These are phyloP conservation scores for Paecilomyces variotii DNA, from an alignment of 2,329 filamentous ascomycete genomes.

Conservation along the genomic window DNA sequence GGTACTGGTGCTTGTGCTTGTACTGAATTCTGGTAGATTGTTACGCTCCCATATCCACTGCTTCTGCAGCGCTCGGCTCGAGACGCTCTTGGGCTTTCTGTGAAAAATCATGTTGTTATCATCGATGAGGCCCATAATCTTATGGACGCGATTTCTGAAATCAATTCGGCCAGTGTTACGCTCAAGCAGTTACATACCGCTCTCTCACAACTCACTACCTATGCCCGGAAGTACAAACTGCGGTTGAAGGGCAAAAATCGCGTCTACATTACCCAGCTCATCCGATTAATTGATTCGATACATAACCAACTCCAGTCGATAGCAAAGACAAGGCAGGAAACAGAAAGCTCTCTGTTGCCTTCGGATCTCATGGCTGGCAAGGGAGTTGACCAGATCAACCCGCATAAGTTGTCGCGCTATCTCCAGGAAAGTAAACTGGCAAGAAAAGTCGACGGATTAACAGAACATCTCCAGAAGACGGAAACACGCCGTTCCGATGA, in stretches of 20 bases:
- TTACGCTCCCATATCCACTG: slow-evolving; percentile 87
- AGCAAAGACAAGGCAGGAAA: slow-evolving; percentile 27
- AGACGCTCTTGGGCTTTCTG: slow-evolving; percentile 75
- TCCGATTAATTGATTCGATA: slow-evolving; percentile 74
- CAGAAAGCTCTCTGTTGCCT: slow-evolving; percentile 62
- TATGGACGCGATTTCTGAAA: slow-evolving; percentile 85
- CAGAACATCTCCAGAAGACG: slow-evolving; percentile 51
- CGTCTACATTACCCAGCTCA: slow-evolving; percentile 81
- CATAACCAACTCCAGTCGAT: slow-evolving; percentile 57
- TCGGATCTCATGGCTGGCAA: slow-evolving; percentile 70
- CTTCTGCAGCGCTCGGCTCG: slow-evolving; percentile 79
- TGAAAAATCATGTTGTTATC: slow-evolving; percentile 85
- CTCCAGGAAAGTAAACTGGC: slow-evolving; percentile 87
- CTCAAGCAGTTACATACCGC: slow-evolving; percentile 65
- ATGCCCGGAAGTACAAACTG: slow-evolving; percentile 81
- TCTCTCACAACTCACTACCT: slow-evolving; percentile 67
- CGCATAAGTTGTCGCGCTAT: slow-evolving; percentile 80
- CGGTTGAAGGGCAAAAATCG: slow-evolving; percentile 84
- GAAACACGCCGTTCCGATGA: slow-evolving; percentile 24
- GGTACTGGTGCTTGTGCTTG: neutral
- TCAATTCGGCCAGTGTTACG: slow-evolving; percentile 71
- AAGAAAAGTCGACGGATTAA: slow-evolving; percentile 89
- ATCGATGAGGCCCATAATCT: slow-evolving; percentile 97
- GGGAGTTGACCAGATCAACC: slow-evolving; percentile 89
- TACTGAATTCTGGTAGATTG: slow-evolving; percentile 46